Base-by-base conservation (phyloP, 768 basidiomycete species). In the Mycena rosella region DNA sequence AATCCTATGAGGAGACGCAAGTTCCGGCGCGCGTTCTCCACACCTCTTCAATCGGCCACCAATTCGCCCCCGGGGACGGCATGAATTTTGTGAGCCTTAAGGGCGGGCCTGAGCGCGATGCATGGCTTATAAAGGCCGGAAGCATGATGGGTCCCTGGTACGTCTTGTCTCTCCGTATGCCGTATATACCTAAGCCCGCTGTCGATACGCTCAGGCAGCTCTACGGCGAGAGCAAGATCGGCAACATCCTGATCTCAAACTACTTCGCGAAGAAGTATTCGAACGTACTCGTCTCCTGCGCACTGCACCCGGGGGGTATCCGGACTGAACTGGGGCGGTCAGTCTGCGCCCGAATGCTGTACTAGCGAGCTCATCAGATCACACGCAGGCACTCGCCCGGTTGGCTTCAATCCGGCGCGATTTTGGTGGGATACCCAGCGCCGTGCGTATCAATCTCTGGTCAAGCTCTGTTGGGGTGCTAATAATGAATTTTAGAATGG, bases 251-350 rank as follows among this genome's bases (percentile, higher is more conserved):
- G n/a, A n/a, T n/a, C n/a, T n/a, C n/a, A n/a, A n/a, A 75, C 59
- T 75, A 78, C 56, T 74, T 78, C 18, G 76, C 74, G 0, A 67
- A 75, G 26, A 66, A 71, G 29, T 74, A 78, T 56, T 73, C 71
- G 6, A 77, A 74, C 36, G 74, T 76, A 11, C 72, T 80, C 36
- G 70, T 76, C 0, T 73, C 76, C 0, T 74, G 63, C 18, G 64
- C 79, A 8, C 27, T 78, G 24, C 72, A 80, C 47, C 79, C 79
- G 0, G 79, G 79, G 54, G 48, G 34, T 6, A 71, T 75, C 27
- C 69, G 57, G 32, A 71, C 71, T 1, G 65, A 74, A 8, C 61
- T 76, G 7, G 66, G 71, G 32, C 61, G 71, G 67, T 63, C n/a
- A 30, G 42, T 55, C n/a, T n/a, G n/a, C n/a, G n/a, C n/a, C n/a